Base-by-base conservation (phyloP, 768 basidiomycete genomes). In the Artomyces pyxidatus region DNA sequence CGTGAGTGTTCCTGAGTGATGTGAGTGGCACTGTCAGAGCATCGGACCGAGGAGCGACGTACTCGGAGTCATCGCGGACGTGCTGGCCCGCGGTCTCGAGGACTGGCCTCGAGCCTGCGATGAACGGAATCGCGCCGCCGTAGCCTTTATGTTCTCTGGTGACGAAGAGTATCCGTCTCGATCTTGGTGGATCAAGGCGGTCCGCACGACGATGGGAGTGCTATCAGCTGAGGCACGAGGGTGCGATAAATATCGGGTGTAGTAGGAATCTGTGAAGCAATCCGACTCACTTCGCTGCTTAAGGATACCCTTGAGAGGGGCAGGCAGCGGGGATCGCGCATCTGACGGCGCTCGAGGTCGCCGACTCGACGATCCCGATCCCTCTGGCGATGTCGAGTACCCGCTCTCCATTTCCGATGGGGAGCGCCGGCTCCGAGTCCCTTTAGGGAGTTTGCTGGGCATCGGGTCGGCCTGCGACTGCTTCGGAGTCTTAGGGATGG, bases 61-160 rank as follows among this genome's bases (percentile, higher is more conserved):
- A 8, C 14, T 16, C 16, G 19, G 16, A 16, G 25, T 25, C 25
- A 16, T 17, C 9, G 11, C 39, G 22, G 39, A n/a, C 22, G 39
- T 19, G 22, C 22, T 14, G 4, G 23, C n/a, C 11, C n/a, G 23
- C 4, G 39, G 23, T 41, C 23, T 41, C 43, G 43, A 16, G 9
- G 43, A 17, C 7, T 44, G 30, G 45, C 30, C 21, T 32, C 26
- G 43, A 27, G 6, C 6, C 29, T 10, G 29, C 17, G 23, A 22
- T 17, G n/a, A 25, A 6, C 10, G 25, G 42, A n/a, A 7, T 14
- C 16, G 11, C 50, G 30, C 10, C 26, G 44, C 45, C n/a, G n/a
- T n/a, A n/a, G n/a, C n/a, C 26, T 28, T 22, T n/a, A n/a, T 12
- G 21, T 46, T 58, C 61, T 69, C 64, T 59, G 66, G 60, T 54